Conservation (phyloP, 2,329 filamentous ascomycete species). For the Aspergillus unguis region DNA sequence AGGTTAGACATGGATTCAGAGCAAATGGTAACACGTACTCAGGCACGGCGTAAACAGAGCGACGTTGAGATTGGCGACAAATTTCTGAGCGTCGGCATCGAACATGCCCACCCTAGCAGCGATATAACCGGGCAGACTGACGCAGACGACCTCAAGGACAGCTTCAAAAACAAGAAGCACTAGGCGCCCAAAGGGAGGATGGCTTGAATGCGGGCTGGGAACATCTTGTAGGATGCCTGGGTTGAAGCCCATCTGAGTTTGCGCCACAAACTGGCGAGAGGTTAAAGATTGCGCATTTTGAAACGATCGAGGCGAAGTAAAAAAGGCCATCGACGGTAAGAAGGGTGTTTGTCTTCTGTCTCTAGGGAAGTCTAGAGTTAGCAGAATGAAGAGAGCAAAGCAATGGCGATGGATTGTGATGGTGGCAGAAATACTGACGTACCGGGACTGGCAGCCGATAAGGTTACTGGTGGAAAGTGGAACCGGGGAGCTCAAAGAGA, state of each 20-base stretch:
- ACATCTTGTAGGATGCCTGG: constrained; percentile 21
- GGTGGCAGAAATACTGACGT: background rate
- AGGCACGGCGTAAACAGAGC: constrained; percentile 95
- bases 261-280: constrained; percentile 20
- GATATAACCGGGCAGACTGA: constrained; percentile 90
- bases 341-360: background rate
- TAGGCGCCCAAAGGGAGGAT: constrained; percentile 57
- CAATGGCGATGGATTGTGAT: background rate
- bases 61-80: constrained; percentile 93
- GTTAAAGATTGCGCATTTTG: constrained; percentile 38
- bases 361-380: background rate
- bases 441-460: background rate
- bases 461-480: constrained; percentile 6
- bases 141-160: constrained; percentile 90
- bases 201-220: constrained; percentile 34
- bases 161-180: constrained; percentile 87
- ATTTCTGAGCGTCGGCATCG: constrained; percentile 92
- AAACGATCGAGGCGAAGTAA: constrained; percentile 50
- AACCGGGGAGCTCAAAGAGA: constrained; percentile 1
- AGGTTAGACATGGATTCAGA: constrained; percentile 9
- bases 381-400: background rate
- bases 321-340: constrained; percentile 38
- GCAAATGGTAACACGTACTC: constrained; percentile 55
- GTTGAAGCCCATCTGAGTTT: constrained; percentile 23
- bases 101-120: constrained; percentile 88